These are phyloP conservation scores for Orbilia oligospora DNA, from an alignment of 2,329 filamentous ascomycete genomes.

Conservation along the genomic window DNA sequence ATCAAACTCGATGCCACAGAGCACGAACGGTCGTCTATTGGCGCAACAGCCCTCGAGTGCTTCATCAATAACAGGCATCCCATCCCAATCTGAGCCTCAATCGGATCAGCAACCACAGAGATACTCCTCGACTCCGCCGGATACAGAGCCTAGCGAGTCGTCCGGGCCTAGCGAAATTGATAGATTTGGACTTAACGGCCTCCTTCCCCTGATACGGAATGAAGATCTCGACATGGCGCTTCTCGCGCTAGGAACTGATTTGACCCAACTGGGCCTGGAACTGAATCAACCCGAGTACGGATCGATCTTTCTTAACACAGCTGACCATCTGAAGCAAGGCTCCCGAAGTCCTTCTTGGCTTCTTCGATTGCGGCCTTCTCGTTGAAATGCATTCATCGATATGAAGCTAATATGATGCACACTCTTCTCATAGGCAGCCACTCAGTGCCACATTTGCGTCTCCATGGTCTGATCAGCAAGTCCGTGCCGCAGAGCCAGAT, in stretches of 20 bases:
- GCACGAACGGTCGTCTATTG: slow-evolving; percentile 32
- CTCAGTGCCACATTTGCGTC: slow-evolving; percentile 76
- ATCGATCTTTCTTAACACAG: slow-evolving; percentile 57
- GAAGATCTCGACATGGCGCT: slow-evolving; percentile 63
- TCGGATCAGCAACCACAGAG: slow-evolving; percentile 52
- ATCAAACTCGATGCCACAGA: slow-evolving; percentile 39
- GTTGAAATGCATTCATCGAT: slow-evolving; percentile 17
- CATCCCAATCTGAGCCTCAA: slow-evolving; percentile 46
- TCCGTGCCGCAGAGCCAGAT: slow-evolving; percentile 75
- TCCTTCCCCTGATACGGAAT: slow-evolving; percentile 63
- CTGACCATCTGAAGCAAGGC: slow-evolving; percentile 55
- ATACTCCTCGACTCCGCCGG: slow-evolving; percentile 57
- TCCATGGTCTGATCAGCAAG: slow-evolving; percentile 74
- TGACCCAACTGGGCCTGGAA: slow-evolving; percentile 76
- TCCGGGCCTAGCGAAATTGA: slow-evolving; percentile 62
- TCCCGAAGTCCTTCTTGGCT: slow-evolving; percentile 58
- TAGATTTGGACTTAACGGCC: slow-evolving; percentile 63
- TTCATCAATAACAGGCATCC: slow-evolving; percentile 47
- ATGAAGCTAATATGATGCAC: slow-evolving; percentile 60
- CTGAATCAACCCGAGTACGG: slow-evolving; percentile 75
- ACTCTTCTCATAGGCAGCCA: slow-evolving; percentile 67
- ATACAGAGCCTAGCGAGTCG: slow-evolving; percentile 59
- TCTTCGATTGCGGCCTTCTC: slow-evolving; percentile 48
- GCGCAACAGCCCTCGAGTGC: slow-evolving; percentile 32
- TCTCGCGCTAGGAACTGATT: slow-evolving; percentile 75